These are phyloP conservation scores for Rhizomucor pusillus DNA, from an alignment of 371 early-diverging fungal species.

Conservation along the genomic window DNA sequence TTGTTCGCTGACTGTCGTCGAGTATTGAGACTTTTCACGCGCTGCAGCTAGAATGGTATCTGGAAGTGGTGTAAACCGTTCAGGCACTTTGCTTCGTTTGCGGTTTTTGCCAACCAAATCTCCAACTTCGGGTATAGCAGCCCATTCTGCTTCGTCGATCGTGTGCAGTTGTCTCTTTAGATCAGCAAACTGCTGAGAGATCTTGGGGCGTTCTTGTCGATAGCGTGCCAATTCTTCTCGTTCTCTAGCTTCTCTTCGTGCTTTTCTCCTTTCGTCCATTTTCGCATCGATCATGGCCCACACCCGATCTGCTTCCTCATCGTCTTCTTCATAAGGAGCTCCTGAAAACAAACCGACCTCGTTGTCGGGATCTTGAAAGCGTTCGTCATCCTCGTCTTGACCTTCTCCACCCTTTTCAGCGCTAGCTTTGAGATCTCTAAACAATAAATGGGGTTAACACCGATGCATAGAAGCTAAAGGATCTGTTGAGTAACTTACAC, in stretches of 20 bases:
- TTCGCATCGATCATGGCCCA: slow-evolving; percentile 88
- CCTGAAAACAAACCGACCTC: slow-evolving; percentile 88
- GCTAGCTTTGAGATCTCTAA: slow-evolving; percentile 28
- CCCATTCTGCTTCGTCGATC: slow-evolving; percentile 89
- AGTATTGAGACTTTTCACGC: slow-evolving; percentile 52
- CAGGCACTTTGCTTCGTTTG: slow-evolving; percentile 62
- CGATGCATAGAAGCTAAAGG: not conserved
- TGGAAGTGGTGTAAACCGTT: slow-evolving; percentile 80
- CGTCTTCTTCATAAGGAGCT: slow-evolving; percentile 91
- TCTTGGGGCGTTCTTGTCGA: slow-evolving; percentile 61
- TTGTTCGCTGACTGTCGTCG: slow-evolving; percentile 56
- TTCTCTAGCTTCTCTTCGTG: slow-evolving; percentile 68
- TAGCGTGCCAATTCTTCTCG: slow-evolving; percentile 54
- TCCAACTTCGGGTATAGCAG: slow-evolving; percentile 87
- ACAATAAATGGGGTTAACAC: too few species aligned
- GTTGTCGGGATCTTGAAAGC: slow-evolving; percentile 92
- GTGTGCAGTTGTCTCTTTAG: slow-evolving; percentile 78
- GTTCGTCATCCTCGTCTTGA: slow-evolving; percentile 70
- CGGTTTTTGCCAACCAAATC: slow-evolving; percentile 84
- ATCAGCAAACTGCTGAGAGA: slow-evolving; percentile 91
- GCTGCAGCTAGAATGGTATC: slow-evolving; percentile 80
- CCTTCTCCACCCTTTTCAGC: slow-evolving; percentile 17
- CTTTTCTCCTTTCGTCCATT: slow-evolving; percentile 87
- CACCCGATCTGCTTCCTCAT: slow-evolving; percentile 95
- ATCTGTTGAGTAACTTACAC: slow-evolving; percentile 32